Base-by-base conservation (phyloP, 2,329 filamentous ascomycete genomes). In the Monosporascus sp. region DNA sequence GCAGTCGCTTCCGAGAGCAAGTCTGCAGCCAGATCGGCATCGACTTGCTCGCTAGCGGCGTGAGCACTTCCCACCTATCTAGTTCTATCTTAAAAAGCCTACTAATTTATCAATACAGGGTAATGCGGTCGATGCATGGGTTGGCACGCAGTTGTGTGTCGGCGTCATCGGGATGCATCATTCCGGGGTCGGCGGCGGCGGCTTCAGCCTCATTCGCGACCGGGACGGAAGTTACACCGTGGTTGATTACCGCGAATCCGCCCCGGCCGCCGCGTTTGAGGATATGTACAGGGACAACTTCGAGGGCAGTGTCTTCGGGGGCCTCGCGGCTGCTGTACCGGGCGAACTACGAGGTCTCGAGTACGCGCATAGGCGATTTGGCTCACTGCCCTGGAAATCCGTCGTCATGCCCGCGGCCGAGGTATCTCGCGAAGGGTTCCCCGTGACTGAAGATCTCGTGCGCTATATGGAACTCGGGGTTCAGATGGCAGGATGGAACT, bases 231-330 rank as follows among this genome's bases (percentile, higher is more conserved):
- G 76, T 18, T 95, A 92, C 65, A 90, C 96, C 65, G 85, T 86
- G 54, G 84, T 97, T 60, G 93, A 97, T 70, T 97, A 96, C 65
- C 80, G 93, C 47, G 93, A 97, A 69, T 84, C 87, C 0, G 93
- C 93, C 0, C 93, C 93, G 1, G 88, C 86, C 0, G 88, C 89
- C 0, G 89, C 91, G 0, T 85, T 79, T 58, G 78, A 91, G 69
- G 83, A 95, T 63, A 97, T 97, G 93, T 97, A 87, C 68, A 78
- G 82, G 53, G 83, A 84, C 51, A 87, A 94, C 58, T 75, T 79
- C 1, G 69, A 77, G 2, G 83, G 80, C 1, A 91, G 89, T 51
- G 74, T 93, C 1, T 75, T 75, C 27, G 88, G 89, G 3, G 91
- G 90, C 0, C 72, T 96, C 35, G 86, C 89, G 2, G 82, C 81